Base-by-base conservation (phyloP, 352 stramenopile genomes). In the Pythium rhizo-oryzae region DNA sequence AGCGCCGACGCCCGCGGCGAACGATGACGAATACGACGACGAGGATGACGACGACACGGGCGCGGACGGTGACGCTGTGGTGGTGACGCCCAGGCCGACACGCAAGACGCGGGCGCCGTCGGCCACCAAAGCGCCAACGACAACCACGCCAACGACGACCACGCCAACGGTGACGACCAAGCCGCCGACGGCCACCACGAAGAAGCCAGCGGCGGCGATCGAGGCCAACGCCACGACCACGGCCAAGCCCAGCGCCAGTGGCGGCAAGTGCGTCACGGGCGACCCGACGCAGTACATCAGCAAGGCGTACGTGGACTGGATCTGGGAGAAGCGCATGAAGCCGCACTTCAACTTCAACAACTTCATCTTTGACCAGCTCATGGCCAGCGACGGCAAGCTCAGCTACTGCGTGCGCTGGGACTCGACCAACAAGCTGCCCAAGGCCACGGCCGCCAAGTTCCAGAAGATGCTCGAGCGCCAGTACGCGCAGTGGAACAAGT, bases 351-450 rank as follows among this genome's bases (percentile, higher is more conserved):
- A 41, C 28, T 69, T 62, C 41, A 65, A 54, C 18, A 69, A 69
- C 60, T 70, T 60, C 12, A 83, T 85, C 67, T 77, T 78, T 21
- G 74, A 85, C 70, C 78, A 85, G 67, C 61, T 85, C 53, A 75
- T 80, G 52, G 39, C 46, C 41, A 78, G 75, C 65, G 75, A 82
- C 35, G 76, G 72, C 62, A 74, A 75, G 37, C 64, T 85, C 41
- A 76, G 51, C 49, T 83, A 83, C 75, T 85, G 78, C 61, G 49
- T 85, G 18, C 78, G 78, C 35, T 85, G 78, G 75, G 76, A 85
- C 53, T 79, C 72, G 51, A 85, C 72, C 15, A 70, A 85, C 43
- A 76, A 72, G 46, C 73, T 85, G 9, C 68, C 74, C 25, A 80
- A 81, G 53, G 53, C 62, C 3, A 67, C 71, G 16, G 77, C 77